Evolutionary conservation across 345 rosid genomes (phyloP), one percentile per base, ranked within the genome.

Genomic region (Euphorbia lathyris): DNA sequence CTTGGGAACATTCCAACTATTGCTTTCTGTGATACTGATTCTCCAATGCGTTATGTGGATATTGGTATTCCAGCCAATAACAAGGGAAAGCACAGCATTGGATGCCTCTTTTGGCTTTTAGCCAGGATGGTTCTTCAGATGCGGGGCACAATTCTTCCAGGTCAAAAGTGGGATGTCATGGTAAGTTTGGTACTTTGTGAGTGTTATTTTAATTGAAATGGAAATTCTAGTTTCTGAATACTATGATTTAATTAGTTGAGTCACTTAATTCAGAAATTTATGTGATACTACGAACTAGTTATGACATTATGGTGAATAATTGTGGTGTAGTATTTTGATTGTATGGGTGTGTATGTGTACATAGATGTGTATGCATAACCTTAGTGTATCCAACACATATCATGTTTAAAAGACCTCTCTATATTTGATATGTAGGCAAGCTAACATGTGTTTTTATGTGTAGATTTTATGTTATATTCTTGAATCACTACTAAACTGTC

Each of bases 1-100:
- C 87, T 95, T 59, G 97, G 97, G 67, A 90, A 92, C 81, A 92
- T 94, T 60, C 97, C 97, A 0, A 95, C 97, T 66, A 92, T 95
- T 59, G 97, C 97, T 53, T 94, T 91, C 76, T 94, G 97, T 56
- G 98, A 94, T 72, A 94, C 98, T 0, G 98, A 94, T 66, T 94
- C 98, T 3, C 97, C 98, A 1, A 90, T 94, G 98, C 69, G 87
- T 0, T 94, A 77, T 69, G 97, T 94, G 17, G 98, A 94, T 75
- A 87, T 94, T 7, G 97, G 98, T 32, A 94, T 94, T 78, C 98
- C 98, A 0, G 92, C 98, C 52, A 94, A 91, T 66, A 94, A 91
- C 87, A 94, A 94, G 78, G 98, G 98, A 19, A 91, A 94, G 78
- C 97, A 94, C 83, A 87, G 95, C 81, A 94, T 91, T 69, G 98